These are phyloP conservation scores for Xylaria sp. DNA, from an alignment of 2,329 filamentous ascomycete genomes.

Conservation along the genomic window DNA sequence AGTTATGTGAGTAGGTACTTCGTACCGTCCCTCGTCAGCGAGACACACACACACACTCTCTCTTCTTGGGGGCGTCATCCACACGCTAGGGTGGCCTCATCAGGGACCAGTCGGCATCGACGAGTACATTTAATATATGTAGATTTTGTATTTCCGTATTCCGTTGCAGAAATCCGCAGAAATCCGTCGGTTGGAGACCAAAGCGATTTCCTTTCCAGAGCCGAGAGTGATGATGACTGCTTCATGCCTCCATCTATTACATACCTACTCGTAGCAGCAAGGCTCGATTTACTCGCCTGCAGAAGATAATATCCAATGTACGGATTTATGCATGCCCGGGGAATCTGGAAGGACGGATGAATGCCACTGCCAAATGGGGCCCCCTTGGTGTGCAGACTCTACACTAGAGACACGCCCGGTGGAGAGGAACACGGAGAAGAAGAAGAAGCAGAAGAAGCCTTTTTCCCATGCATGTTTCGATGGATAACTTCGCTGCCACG, in stretches of 20 bases:
- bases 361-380: too few species aligned
- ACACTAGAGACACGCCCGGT: not conserved
- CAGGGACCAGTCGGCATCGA: slow-evolving; percentile 14
- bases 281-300: too few species aligned
- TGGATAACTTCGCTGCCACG: not conserved
- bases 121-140: slow-evolving; percentile 25
- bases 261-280: too few species aligned
- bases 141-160: not conserved
- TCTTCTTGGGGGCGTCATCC: not conserved
- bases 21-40: too few species aligned
- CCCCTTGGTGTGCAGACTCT: not conserved
- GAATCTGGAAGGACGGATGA: not conserved
- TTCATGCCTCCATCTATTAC: too few species aligned
- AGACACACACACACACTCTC: too few species aligned
- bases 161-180: slow-evolving; percentile 10
- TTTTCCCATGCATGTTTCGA: not conserved
- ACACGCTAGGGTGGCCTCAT: slow-evolving; percentile 12
- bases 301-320: too few species aligned
- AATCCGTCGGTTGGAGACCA: slow-evolving; percentile 19
- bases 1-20: too few species aligned
- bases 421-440: not conserved
- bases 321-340: too few species aligned
- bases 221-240: too few species aligned
- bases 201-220: slow-evolving; percentile 5
- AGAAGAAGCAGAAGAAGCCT: not conserved